Evolutionary conservation across 139 green algal species (phyloP), one percentile per base, ranked within the genome.

Genomic region (Diplosphaera chodatii): DNA sequence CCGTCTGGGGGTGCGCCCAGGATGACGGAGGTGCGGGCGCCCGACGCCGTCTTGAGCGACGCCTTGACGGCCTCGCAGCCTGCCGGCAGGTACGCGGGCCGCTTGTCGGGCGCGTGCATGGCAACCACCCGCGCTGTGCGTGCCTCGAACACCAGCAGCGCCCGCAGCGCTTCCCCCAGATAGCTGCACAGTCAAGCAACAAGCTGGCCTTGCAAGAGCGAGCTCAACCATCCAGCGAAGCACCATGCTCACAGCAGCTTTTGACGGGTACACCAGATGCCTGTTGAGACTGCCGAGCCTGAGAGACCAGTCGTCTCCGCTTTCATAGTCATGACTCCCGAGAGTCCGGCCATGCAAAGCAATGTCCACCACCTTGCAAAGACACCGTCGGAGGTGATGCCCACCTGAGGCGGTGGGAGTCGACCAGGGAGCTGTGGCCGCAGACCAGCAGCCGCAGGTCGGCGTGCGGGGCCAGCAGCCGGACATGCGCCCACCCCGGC

Each of bases 101-200:
- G 40, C 48, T 78, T 72, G 18, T 71, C 62, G 25, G 74, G 79
- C 0, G 77, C 78, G 1, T 41, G 66, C 8, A 74, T 31, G 18
- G 33, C 40, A 0, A 80, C 15, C 10, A 95, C 71, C 22, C 31
- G 56, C 30, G 69, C 27, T 25, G 30, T 25, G 29, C 81, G 70
- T 28, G 82, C 74, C 67, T 93, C 87, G 69, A 85, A 74, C 32
- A 91, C 82, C 59, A 96, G 78, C 77, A 96, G 63, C 21, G 80
- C 90, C 8, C 91, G 68, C 67, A 96, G 84, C 8, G 84, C 85
- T 66, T 96, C 84, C 3, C 91, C 91, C 18, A 96, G 74, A 34
- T 78, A 90, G 64, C 78, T 82, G 76, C 63, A 67, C 23, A 37
- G 37, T 48, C 8, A 48, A 48, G 6, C 37, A 48, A n/a, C n/a